Percentiles rank a stretch among this genome's conserved stretches.
phyloP scores from a whole-genome alignment of 495 filamentous ascomycete genomes.

The Hypoxylon intermedium region DNA sequence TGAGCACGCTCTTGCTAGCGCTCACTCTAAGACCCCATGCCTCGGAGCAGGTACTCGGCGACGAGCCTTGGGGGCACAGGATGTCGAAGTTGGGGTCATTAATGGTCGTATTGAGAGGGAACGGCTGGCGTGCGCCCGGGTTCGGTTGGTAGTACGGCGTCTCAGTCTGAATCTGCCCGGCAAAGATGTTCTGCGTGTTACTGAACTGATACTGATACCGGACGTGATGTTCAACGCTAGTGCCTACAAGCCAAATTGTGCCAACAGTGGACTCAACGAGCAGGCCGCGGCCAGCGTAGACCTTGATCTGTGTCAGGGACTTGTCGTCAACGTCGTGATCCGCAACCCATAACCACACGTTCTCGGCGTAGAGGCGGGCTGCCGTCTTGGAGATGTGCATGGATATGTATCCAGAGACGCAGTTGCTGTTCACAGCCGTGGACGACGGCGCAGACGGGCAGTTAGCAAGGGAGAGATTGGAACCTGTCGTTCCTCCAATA shows the following conservation, averaged over 20 bases:
- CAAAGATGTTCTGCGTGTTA: slow-evolving; percentile 67
- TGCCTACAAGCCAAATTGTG: slow-evolving; percentile 64
- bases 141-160: slow-evolving; percentile 73
- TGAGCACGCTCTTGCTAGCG: slow-evolving; percentile 58
- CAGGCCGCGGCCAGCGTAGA: slow-evolving; percentile 74
- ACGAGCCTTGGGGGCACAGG: slow-evolving; percentile 38
- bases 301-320: slow-evolving; percentile 64
- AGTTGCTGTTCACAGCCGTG: slow-evolving; percentile 56
- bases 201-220: slow-evolving; percentile 82
- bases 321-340: slow-evolving; percentile 76
- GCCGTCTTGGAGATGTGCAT: slow-evolving; percentile 70
- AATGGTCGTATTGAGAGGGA: slow-evolving; percentile 63
- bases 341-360: slow-evolving; percentile 73
- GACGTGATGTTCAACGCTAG: slow-evolving; percentile 70
- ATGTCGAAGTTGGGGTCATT: slow-evolving; percentile 73
- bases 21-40: slow-evolving; percentile 63
- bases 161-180: slow-evolving; percentile 81
- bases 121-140: slow-evolving; percentile 72
- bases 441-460: slow-evolving; percentile 70
- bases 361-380: slow-evolving; percentile 67
- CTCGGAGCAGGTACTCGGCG: slow-evolving; percentile 49
- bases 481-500: slow-evolving; percentile 79
- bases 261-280: slow-evolving; percentile 63
- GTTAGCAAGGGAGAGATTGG: slow-evolving; percentile 72
- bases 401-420: slow-evolving; percentile 71